Base-by-base conservation (phyloP, 371 early-diverging fungal genomes). In the Zychaea mexicana region DNA sequence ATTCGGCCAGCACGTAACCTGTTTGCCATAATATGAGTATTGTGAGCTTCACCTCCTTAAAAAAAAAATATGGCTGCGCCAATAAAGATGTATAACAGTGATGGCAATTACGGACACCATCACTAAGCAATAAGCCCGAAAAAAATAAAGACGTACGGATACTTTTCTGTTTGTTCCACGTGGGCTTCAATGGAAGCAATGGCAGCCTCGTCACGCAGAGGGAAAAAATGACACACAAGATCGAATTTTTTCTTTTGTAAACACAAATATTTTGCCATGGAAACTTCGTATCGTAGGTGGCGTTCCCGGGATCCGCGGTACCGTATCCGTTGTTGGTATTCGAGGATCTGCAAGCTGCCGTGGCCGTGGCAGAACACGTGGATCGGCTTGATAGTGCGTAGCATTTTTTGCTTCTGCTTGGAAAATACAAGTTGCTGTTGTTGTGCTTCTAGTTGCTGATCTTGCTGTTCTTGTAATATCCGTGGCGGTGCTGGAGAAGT, bases 141-240 rank as follows among this genome's bases (percentile, higher is more conserved):
- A 32, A 9, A 47, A 31, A 8, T 32, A 17, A 7, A 12, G 4
- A 64, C 69, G 66, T 74, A 74, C 78, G 78, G 74, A 45, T 72
- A 77, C 0, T 17, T 54, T 53, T 74, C 74, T 19, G 42, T 46
- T 52, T 77, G 78, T 27, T 74, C 74, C 28, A 77, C 27, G 30
- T 60, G 68, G 3, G 59, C 52, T 21, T 64, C 67, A 2, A 77
- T 30, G 1, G 33, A 38, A 10, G 47, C 55, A 52, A 74, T 58
- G 2, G 8, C 31, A 2, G 64, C 60, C 22, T 71, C 68, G 10
- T 30, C 36, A 24, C 68, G 54, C 1, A 77, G 22, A 13, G 61
- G 49, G 3, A 61, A 38, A 53, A 77, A 74, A 22, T 54, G 42
- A 33, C 74, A 77, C 4, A 42, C 7, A 22, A 65, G 32, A 2